A percentile compares a stretch with the other conserved stretches of the same genome.
Evolutionary conservation across 176 grass and related monocot species (phyloP).

Genomic region (Tillandsia fasciculata): DNA sequence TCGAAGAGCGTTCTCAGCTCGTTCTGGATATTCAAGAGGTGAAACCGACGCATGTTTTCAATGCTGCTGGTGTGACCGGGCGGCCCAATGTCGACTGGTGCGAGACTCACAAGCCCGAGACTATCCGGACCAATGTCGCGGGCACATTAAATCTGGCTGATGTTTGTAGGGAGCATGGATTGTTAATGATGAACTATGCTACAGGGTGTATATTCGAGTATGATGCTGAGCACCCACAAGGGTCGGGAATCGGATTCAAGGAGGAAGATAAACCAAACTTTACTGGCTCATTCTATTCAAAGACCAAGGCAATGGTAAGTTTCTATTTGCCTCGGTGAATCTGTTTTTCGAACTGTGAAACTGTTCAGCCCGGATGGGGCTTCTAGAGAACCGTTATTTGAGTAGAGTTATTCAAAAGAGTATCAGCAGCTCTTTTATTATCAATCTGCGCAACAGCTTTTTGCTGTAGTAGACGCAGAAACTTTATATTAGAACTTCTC

Average conservation of each 20-base stretch:
- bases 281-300: slow-evolving; percentile 58
- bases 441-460: background rate
- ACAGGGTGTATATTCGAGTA: slow-evolving; percentile 74
- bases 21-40: slow-evolving; percentile 45
- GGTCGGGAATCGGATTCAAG: slow-evolving; percentile 55
- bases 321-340: background rate
- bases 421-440: background rate
- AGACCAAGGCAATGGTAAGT: slow-evolving; percentile 68
- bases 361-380: no score
- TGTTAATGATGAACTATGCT: slow-evolving; percentile 69
- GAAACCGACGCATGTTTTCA: slow-evolving; percentile 74
- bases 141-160: slow-evolving; percentile 67
- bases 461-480: no score
- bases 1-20: slow-evolving; percentile 49
- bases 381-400: no score
- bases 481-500: no score
- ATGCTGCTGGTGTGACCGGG: slow-evolving; percentile 68
- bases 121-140: slow-evolving; percentile 61
- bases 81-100: slow-evolving; percentile 81
- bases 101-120: slow-evolving; percentile 63
- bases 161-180: slow-evolving; percentile 51
- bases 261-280: slow-evolving; percentile 19
- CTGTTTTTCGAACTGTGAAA: background rate
- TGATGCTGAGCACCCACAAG: slow-evolving; percentile 40
- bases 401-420: no score